Base-by-base conservation (phyloP, 2,329 filamentous ascomycete species). In the Rutstroemia sp. region DNA sequence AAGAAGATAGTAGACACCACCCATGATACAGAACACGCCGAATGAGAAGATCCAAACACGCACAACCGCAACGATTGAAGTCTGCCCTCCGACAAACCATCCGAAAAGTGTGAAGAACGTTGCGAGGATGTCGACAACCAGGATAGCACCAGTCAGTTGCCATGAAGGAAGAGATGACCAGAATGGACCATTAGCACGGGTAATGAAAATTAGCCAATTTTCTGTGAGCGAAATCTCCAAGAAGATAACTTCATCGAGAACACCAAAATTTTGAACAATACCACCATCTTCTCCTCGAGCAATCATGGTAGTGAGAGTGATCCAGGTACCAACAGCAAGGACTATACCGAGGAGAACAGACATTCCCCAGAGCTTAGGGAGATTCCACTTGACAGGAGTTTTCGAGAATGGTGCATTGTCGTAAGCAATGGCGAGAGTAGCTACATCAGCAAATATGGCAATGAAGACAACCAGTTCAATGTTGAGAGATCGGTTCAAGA, bases 151-250 rank as follows among this genome's bases (percentile, higher is more conserved):
- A 55, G 79, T 73, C 46, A 95, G 79, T 74, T 95, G 88, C 87
- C 89, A 92, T 59, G 90, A 95, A 59, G 91, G 90, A 58, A 90
- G 82, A 23, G 88, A 92, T 3, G 88, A 91, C 90, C 90, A 95
- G 81, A 95, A 92, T 54, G 90, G 89, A 68, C 90, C 90, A 74
- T 92, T 92, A 75, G 90, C 87, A 79, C 91, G 90, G 63, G 90
- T 95, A 75, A 95, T 92, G 79, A 96, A 95, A 74, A 96, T 96
- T 52, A 95, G 81, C 90, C 91, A 95, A 77, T 95, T 96, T 80
- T 95, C 89, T 59, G 90, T 92, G 54, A 95, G 82, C 12, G 88
- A 90, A 72, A 95, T 89, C 75, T 95, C 83, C 39, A 96, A 85
- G 82, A 95, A 95, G 68, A 96, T 75, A 58, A 95, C 85, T 66